These are phyloP conservation scores for Blumeria graminis DNA, from an alignment of 2,329 filamentous ascomycete genomes.

Conservation along the genomic window DNA sequence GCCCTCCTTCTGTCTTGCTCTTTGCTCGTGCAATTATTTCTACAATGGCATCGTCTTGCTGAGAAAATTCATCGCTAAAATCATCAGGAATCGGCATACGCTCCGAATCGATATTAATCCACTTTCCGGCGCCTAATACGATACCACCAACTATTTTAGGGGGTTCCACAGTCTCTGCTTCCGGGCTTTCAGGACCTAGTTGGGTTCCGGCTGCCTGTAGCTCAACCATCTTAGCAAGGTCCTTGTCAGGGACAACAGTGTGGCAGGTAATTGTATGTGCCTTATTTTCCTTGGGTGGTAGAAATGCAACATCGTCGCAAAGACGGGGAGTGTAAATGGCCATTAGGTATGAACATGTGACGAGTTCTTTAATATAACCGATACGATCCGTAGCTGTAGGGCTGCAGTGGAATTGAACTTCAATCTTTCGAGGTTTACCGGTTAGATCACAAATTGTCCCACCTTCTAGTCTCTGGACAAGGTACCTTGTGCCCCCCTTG, in stretches of 20 bases:
- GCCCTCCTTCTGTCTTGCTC: conserved; percentile 11
- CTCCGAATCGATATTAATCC: conserved; percentile 11
- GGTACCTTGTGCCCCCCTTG: conserved; percentile 40
- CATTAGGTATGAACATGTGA: conserved; percentile 50
- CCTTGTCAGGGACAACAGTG: conserved; percentile 27
- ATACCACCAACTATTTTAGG: conserved; percentile 13
- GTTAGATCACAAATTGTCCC: conserved; percentile 49
- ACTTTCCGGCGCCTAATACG: conserved; percentile 12
- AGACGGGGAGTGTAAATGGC: conserved; percentile 48
- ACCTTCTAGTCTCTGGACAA: conserved; percentile 40
- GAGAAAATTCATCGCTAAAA: conserved; percentile 32
- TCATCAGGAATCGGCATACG: conserved; percentile 12
- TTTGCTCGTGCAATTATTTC: conserved; percentile 10
- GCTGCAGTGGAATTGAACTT: conserved; percentile 37
- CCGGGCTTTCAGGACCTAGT: conserved; percentile 5
- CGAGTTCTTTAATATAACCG: conserved; percentile 48
- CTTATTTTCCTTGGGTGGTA: conserved; percentile 39
- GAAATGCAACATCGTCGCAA: conserved; percentile 53
- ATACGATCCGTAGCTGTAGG: conserved; percentile 39
- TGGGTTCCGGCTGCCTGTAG: conserved; percentile 16
- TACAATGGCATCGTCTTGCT: conserved; percentile 13
- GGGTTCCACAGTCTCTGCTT: conserved; percentile 6
- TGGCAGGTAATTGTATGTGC: conserved; percentile 37
- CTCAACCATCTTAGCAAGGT: conserved; percentile 12
- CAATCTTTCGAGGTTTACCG: conserved; percentile 39